Conservation (phyloP, 2,329 filamentous ascomycete genomes). For the Penicillium decumbens region DNA sequence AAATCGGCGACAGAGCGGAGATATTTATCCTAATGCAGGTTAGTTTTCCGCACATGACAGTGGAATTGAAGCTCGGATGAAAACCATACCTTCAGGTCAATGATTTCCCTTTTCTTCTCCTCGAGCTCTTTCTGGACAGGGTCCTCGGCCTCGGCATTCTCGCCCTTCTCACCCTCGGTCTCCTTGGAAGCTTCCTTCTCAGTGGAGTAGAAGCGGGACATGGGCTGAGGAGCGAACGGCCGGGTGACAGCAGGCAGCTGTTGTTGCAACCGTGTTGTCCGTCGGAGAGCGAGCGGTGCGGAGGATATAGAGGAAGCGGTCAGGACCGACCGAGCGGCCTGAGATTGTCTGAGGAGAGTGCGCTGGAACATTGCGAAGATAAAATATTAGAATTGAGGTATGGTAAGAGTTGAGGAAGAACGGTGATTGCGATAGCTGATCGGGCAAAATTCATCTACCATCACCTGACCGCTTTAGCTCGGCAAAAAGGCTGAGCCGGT, state of each 20-base stretch:
- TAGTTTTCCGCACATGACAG: not conserved
- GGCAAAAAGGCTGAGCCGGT: constrained; percentile 14
- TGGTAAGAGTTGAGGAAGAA: constrained; percentile 1
- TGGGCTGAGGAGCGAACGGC: constrained; percentile 32
- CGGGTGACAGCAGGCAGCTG: constrained; percentile 26
- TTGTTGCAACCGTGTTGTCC: constrained; percentile 33
- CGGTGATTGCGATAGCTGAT: constrained; percentile 10
- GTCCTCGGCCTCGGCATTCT: constrained; percentile 44
- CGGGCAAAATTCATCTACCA: constrained; percentile 18
- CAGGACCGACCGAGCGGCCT: constrained; percentile 35
- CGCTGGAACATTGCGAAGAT: constrained; percentile 40
- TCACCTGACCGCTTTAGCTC: constrained; percentile 19
- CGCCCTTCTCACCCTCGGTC: constrained; percentile 44
- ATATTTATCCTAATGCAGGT: constrained; percentile 73
- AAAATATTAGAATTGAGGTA: constrained; percentile 5
- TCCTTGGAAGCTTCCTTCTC: constrained; percentile 36
- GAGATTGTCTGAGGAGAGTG: constrained; percentile 41
- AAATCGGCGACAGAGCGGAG: constrained; percentile 92
- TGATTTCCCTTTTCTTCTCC: constrained; percentile 64
- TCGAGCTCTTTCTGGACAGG: constrained; percentile 63
- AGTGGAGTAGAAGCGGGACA: constrained; percentile 43
- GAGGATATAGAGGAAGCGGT: constrained; percentile 28
- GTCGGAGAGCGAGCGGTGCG: constrained; percentile 31
- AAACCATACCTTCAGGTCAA: constrained; percentile 74
- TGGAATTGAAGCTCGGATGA: not conserved